Conservation (phyloP, 2,329 filamentous ascomycete genomes). For the Trichoderma semiorbis region DNA sequence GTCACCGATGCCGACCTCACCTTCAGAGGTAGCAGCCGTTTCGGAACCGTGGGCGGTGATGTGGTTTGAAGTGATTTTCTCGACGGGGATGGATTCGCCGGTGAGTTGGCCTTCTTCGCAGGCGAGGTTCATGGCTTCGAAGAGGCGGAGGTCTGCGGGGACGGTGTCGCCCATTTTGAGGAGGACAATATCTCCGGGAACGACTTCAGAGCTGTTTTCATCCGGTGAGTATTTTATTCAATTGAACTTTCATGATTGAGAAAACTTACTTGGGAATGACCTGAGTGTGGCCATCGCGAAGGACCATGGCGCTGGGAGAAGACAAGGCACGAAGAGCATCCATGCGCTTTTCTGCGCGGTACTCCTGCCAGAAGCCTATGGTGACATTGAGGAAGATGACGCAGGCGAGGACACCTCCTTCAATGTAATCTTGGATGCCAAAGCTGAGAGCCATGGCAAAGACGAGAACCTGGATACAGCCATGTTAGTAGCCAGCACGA, state of each 20-base stretch:
- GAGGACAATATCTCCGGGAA: slow-evolving; percentile 67
- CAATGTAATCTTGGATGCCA: slow-evolving; percentile 63
- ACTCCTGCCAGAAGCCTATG: slow-evolving; percentile 65
- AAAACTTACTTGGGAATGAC: slow-evolving; percentile 54
- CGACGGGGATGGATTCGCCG: slow-evolving; percentile 70
- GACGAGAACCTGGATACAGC: slow-evolving; percentile 57
- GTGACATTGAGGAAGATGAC: slow-evolving; percentile 68
- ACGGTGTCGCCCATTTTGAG: slow-evolving; percentile 71
- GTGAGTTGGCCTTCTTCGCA: slow-evolving; percentile 77
- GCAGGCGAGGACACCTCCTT: slow-evolving; percentile 63
- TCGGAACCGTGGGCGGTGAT: slow-evolving; percentile 45
- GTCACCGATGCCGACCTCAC: slow-evolving; percentile 64
- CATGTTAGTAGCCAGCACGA: not conserved
- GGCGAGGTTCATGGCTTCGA: slow-evolving; percentile 73
- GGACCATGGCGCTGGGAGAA: slow-evolving; percentile 59
- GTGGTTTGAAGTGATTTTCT: slow-evolving; percentile 57
- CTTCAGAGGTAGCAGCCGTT: slow-evolving; percentile 41
- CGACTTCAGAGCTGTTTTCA: slow-evolving; percentile 52
- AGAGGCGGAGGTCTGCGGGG: slow-evolving; percentile 66
- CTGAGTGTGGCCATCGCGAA: slow-evolving; percentile 56
- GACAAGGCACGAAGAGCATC: slow-evolving; percentile 59
- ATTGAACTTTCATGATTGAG: not conserved
- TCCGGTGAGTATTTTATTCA: slow-evolving; percentile 17
- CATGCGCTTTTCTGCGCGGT: slow-evolving; percentile 64
- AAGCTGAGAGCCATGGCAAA: slow-evolving; percentile 74